These are phyloP conservation scores for Arthroderma uncinatum DNA, from an alignment of 2,329 filamentous ascomycete genomes.

Conservation along the genomic window DNA sequence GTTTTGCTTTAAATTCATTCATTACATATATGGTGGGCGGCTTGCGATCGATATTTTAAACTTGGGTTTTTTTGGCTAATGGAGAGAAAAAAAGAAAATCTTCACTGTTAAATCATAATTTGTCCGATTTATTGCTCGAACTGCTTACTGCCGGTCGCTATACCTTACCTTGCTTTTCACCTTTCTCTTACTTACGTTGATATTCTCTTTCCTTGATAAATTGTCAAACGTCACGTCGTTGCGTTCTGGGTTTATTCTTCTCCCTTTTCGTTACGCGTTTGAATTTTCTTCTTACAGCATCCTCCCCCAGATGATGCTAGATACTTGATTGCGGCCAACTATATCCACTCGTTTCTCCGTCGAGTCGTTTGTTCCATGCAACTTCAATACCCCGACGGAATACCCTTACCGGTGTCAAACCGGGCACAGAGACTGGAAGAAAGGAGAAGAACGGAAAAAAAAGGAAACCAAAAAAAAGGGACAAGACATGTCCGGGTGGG, in stretches of 20 bases:
- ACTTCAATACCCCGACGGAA: neutral
- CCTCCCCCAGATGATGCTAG: neutral
- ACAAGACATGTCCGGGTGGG: neutral
- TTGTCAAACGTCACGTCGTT: neutral
- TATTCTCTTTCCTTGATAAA: neutral
- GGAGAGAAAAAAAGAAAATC: neutral
- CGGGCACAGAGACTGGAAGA: neutral
- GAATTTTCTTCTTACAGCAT: neutral
- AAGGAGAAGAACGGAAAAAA: no score
- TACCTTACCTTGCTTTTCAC: neutral
- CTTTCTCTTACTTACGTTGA: neutral
- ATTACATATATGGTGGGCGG: constrained; percentile 2
- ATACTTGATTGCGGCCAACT: neutral
- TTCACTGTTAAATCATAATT: constrained; percentile 2
- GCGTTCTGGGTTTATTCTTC: neutral
- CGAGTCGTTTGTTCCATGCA: neutral
- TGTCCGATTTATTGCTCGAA: neutral
- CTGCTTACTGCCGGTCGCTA: neutral
- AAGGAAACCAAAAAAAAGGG: neutral
- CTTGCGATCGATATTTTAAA: neutral
- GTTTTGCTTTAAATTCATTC: neutral
- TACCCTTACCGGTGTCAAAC: neutral
- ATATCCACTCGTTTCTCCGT: neutral
- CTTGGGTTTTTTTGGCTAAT: neutral
- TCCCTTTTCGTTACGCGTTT: neutral